Percentiles rank a stretch among this genome's conserved stretches.
Evolutionary conservation across 768 basidiomycete species (phyloP).

Genomic region (Auricularia heimuer): DNA sequence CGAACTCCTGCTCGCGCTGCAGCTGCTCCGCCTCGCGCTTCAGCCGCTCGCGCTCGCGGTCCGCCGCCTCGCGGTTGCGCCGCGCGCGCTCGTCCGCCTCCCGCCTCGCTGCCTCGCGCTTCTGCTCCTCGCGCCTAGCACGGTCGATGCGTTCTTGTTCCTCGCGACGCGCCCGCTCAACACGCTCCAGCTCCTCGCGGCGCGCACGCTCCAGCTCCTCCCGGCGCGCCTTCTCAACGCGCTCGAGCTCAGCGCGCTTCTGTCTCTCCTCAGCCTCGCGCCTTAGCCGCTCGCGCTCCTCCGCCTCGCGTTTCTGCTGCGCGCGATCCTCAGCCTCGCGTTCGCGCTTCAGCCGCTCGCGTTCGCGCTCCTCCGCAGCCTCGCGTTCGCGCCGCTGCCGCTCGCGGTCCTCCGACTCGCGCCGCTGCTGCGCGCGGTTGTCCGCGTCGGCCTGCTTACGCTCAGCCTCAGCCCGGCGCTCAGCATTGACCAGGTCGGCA

Average conservation of each 20-base stretch:
- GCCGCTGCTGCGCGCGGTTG: conserved; percentile 14
- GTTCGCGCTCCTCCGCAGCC: conserved; percentile 32
- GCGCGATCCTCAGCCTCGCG: conserved; percentile 52
- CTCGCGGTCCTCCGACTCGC: conserved; percentile 28
- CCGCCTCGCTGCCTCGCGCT: neutral
- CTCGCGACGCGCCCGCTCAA: conserved; percentile 5
- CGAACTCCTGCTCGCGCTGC: conserved; percentile 1
- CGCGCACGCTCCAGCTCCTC: neutral
- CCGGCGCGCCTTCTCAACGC: conserved; percentile 3
- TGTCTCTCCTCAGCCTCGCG: conserved; percentile 11
- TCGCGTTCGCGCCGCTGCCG: conserved; percentile 3
- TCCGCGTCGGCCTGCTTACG: conserved; percentile 11
- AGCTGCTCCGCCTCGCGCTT: conserved; percentile 31
- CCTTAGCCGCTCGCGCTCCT: conserved; percentile 7
- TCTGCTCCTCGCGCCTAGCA: conserved; percentile 27
- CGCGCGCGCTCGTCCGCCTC: neutral
- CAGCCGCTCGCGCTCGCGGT: conserved; percentile 3
- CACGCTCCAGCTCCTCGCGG: conserved; percentile 5
- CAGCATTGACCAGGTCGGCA: too few relatives aligned
- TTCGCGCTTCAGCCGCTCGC: conserved; percentile 31
- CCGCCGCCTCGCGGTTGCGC: neutral
- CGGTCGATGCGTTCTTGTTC: conserved; percentile 38
- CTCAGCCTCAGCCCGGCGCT: neutral
- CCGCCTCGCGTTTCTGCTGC: conserved; percentile 2
- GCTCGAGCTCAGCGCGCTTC: conserved; percentile 13